Evolutionary conservation across 1,139 yeast genomes (phyloP), one percentile per base, ranked within the genome.

Genomic region (Yamadazyma taylorii): DNA sequence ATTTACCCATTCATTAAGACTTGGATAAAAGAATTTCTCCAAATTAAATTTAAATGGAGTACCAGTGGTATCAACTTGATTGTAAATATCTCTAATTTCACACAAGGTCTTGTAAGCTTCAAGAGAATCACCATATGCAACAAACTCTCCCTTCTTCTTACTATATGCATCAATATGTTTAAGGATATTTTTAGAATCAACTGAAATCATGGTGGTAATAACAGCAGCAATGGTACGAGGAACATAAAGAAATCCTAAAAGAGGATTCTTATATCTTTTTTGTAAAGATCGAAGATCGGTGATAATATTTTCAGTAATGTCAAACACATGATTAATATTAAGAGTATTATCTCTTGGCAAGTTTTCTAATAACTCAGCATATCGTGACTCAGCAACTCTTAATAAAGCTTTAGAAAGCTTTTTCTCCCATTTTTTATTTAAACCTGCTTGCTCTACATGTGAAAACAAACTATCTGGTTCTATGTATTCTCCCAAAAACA

Each of bases 331-430:
- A 21, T 71, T 53, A 10, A 82, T 63, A 38, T 67, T 77, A 13
- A 85, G 61, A 0, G 82, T 67, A 39, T 72, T 69, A 51, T 85
- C 90, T 41, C 86, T 66, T 0, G 95, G 94, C 16, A 85, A 62
- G n/a, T 63, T 63, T 7, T 72, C 66, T 23, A 85, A 63, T 15
- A 80, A 56, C 8, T 73, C 73, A 12, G 81, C 79, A 51, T 86
- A 86, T 47, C 81, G 73, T 3, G 58, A 48, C 44, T 81, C 87
- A 2, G 88, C 73, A 0, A 78, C 69, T 14, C 73, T 64, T 15
- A 78, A 60, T 8, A 83, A 58, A 0, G 78, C 51, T 30, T 71
- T 73, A 10, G 72, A 67, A 9, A 82, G 57, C 36, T 66, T 66
- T 45, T 70, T 74, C 33, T 79, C 69, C 79, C 82, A 78, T 46